phyloP scores from a whole-genome alignment of 768 basidiomycete species.

The Naganishia vaughanmartiniae region DNA sequence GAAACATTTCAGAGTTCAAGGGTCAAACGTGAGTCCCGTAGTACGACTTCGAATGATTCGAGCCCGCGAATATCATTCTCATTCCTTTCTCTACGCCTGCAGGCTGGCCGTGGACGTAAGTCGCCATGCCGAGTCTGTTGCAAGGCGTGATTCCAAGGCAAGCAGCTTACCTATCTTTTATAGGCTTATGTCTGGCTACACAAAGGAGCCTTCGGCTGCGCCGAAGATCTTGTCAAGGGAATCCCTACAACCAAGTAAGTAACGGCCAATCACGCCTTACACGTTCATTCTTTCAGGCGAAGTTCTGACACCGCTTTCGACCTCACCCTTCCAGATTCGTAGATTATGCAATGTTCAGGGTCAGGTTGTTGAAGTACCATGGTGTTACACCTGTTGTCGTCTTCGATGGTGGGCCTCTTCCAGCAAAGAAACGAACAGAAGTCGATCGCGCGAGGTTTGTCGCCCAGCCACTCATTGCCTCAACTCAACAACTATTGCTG shows the following conservation, averaged over 20 bases:
- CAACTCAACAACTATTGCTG: neutral
- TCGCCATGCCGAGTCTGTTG: neutral
- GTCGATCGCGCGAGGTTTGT: conserved; percentile 63
- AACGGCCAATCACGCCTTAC: conserved; percentile 9
- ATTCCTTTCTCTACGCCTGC: too few species aligned
- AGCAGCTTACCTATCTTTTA: neutral
- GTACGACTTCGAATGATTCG: neutral
- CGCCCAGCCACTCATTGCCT: neutral
- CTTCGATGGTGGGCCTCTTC: conserved; percentile 92
- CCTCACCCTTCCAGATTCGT: conserved; percentile 68
- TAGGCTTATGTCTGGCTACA: conserved; percentile 67
- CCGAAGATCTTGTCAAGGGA: conserved; percentile 82
- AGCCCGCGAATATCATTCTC: neutral
- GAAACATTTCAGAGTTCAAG: conserved; percentile 73
- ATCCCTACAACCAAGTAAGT: conserved; percentile 76
- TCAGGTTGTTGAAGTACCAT: conserved; percentile 79
- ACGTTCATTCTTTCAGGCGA: neutral
- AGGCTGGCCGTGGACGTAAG: conserved; percentile 15
- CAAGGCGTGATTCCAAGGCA: neutral
- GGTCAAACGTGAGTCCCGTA: conserved; percentile 64
- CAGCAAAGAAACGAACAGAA: conserved; percentile 90
- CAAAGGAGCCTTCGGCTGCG: conserved; percentile 80
- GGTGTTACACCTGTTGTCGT: conserved; percentile 85
- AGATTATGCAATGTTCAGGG: conserved; percentile 89
- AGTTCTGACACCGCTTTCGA: neutral